Base-by-base conservation (phyloP, 163 green algal genomes). In the Chloroidium sp. region DNA sequence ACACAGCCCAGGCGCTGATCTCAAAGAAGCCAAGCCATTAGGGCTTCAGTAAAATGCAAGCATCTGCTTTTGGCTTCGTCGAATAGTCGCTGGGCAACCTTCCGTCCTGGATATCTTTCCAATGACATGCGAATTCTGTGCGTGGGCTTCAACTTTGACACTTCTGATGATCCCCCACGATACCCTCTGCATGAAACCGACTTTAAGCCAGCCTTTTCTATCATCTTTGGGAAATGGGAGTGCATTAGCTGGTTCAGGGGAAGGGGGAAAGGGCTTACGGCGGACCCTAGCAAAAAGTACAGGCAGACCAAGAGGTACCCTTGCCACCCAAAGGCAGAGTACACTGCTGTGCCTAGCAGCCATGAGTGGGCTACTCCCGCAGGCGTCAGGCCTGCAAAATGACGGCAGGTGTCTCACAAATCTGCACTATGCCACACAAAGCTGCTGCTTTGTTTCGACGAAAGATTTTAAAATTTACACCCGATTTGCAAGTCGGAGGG, bases 241-340 rank as follows among this genome's bases (percentile, higher is more conserved):
- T 10, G 64, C 36, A 36, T 36, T 36, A 36, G 36, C 36, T 36
- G 36, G 36, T 36, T 72, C 36, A 76, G 59, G 3, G 2, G 36
- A 12, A 36, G 36, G 59, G 58, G 72, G 64, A 72, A 72, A 36
- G 36, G 36, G 10, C 91, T 89, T 62, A 97, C 95, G 78, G 90
- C 79, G 1, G 93, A 95, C 57, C 96, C 96, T 13, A 98, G 81
- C 61, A 99, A 85, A 84, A 99, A 99, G 90, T 99, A 99, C 0
- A 95, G 69, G 87, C 93, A 97, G 10, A 99, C 93, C 0, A 99
- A 84, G 1, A 82, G 2, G 84, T 97, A 98, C 1, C 92, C 94
- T 0, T 89, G 84, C 0, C 74, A 57, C 0, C 94, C 94, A 87
- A 99, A 99, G 1, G 95, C 95, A 1, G 90, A 83, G 81, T 90